A percentile compares a stretch with the other conserved stretches of the same genome.
Conservation (phyloP, 768 basidiomycete genomes). For the Mycena maculata region DNA sequence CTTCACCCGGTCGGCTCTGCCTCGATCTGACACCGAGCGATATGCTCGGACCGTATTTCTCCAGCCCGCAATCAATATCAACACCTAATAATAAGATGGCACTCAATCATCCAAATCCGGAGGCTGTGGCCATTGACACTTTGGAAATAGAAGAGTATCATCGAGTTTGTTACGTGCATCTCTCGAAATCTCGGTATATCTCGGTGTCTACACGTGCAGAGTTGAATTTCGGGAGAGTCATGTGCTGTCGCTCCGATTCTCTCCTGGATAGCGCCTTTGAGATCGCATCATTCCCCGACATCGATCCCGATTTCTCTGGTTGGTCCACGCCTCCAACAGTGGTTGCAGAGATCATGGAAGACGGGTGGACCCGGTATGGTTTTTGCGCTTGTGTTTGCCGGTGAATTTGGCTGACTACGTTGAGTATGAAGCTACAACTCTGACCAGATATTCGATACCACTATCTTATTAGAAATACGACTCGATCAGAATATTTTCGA, state of each 20-base stretch:
- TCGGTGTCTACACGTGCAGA: too few relatives aligned
- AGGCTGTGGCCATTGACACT: too few relatives aligned
- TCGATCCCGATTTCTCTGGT: background rate
- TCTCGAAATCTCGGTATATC: too few relatives aligned
- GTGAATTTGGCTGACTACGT: background rate
- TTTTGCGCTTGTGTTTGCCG: background rate
- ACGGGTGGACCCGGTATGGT: slow-evolving; percentile 5
- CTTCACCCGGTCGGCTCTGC: background rate
- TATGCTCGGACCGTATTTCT: background rate
- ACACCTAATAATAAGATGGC: background rate
- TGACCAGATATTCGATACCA: background rate
- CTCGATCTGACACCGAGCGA: background rate
- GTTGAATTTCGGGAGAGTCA: too few relatives aligned
- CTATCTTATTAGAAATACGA: background rate
- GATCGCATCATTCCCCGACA: too few relatives aligned
- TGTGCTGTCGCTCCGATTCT: too few relatives aligned
- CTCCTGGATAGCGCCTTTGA: too few relatives aligned
- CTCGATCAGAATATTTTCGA: background rate
- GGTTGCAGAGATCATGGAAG: background rate
- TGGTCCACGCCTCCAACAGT: background rate
- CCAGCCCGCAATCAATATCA: background rate
- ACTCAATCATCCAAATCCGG: too few relatives aligned
- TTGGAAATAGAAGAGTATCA: too few relatives aligned
- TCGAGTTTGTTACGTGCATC: too few relatives aligned
- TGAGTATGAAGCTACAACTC: background rate